phyloP scores from a whole-genome alignment of 495 filamentous ascomycete species.

The Penicillium antarcticum region DNA sequence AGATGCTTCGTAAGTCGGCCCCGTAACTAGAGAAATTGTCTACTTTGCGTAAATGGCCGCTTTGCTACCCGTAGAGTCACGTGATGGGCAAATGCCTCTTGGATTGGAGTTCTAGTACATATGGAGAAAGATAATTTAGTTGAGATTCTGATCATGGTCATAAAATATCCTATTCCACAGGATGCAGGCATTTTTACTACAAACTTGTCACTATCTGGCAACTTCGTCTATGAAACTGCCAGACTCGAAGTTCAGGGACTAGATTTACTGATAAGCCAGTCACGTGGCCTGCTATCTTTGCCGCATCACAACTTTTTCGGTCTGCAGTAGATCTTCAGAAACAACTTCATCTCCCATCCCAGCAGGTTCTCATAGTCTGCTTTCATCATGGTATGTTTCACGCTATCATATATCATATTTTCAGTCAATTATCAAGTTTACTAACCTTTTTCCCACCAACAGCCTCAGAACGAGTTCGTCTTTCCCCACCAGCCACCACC shows the following conservation, averaged over 20 bases:
- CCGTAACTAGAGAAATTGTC: conserved; percentile 32
- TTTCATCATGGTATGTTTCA: conserved; percentile 37
- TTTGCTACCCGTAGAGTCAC: conserved; percentile 28
- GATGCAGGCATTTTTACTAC: too few relatives aligned
- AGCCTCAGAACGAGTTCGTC: conserved; percentile 82
- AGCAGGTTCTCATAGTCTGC: conserved; percentile 16
- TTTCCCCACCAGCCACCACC: conserved; percentile 16
- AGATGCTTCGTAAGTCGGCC: conserved; percentile 11
- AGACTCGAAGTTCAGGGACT: neutral
- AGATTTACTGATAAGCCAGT: conserved; percentile 26
- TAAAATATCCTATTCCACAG: too few relatives aligned
- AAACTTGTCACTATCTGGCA: too few relatives aligned
- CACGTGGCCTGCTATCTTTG: conserved; percentile 29
- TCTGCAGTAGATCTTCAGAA: conserved; percentile 25
- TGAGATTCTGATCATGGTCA: neutral
- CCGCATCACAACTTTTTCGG: conserved; percentile 38
- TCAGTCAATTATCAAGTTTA: neutral
- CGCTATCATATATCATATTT: neutral
- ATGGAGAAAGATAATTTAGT: neutral
- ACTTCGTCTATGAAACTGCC: neutral
- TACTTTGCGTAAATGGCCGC: conserved; percentile 23
- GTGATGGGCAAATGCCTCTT: conserved; percentile 1
- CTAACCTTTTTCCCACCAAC: conserved; percentile 18
- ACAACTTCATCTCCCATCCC: conserved; percentile 13
- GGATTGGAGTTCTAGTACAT: neutral